Conservation (phyloP, 129 eudicot genomes). For the Flaveria sonorensis region DNA sequence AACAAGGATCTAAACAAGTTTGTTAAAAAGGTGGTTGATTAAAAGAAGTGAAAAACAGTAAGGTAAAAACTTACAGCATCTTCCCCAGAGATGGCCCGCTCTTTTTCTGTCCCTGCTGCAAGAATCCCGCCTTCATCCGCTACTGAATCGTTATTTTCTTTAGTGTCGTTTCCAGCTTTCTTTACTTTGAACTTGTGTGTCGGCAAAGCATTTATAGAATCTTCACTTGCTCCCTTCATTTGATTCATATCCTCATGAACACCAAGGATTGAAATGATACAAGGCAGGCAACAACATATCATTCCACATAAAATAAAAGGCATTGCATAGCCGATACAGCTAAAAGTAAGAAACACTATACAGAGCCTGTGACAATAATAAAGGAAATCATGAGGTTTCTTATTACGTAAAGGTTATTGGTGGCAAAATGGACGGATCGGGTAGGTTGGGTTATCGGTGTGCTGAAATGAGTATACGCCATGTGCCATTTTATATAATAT, state of each 20-base stretch:
- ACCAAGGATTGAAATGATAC: slow-evolving; percentile 65
- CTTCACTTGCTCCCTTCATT: slow-evolving; percentile 66
- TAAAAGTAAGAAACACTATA: slow-evolving; percentile 66
- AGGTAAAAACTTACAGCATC: slow-evolving; percentile 66
- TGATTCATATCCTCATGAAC: slow-evolving; percentile 67
- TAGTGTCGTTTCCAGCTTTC: slow-evolving; percentile 36
- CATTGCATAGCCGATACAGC: slow-evolving; percentile 78
- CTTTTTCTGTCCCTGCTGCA: slow-evolving; percentile 74
- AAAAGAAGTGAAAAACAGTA: not conserved
- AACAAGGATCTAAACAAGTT: not conserved
- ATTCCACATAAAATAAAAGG: slow-evolving; percentile 70
- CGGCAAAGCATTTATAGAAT: slow-evolving; percentile 63
- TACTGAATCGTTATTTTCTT: slow-evolving; percentile 41
- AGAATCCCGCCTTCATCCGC: slow-evolving; percentile 63
- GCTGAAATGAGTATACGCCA: not conserved
- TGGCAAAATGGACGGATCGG: not conserved
- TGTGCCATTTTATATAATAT: not conserved
- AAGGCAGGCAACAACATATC: slow-evolving; percentile 81
- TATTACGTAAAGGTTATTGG: not conserved
- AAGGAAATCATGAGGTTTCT: slow-evolving; percentile 4
- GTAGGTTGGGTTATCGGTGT: not conserved
- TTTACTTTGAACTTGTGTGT: slow-evolving; percentile 58
- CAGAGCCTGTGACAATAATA: slow-evolving; percentile 55
- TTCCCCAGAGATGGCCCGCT: slow-evolving; percentile 64
- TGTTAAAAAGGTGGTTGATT: not conserved